Base-by-base conservation (phyloP, 306 rosid genomes). In the Astragalus glycyphyllos region DNA sequence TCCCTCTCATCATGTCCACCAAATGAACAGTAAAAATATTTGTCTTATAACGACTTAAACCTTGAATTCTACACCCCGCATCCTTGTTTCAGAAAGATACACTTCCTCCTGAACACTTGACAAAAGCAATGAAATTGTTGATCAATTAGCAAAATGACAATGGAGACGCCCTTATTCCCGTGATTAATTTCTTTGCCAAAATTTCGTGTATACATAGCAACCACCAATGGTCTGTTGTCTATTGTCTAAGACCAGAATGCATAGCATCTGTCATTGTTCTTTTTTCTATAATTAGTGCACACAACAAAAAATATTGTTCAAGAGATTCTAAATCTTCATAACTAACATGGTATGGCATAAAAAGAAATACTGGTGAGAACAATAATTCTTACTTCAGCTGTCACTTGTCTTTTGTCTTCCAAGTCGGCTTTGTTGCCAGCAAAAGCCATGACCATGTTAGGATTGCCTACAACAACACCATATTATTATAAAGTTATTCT, bases 361-460 rank as follows among this genome's bases (percentile, higher is more conserved):
- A 64, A 45, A 68, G 35, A 40, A 45, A 57, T 26, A 15, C 3
- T 3, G 31, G n/a, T n/a, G n/a, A 57, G 77, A 57, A 16, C 59
- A 49, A 67, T 37, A 20, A 34, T 17, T 71, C 89, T 77, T 77
- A 82, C 89, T 66, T 82, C 89, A 68, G 82, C 75, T 35, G 85
- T 82, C 77, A 85, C 87, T 55, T 80, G 75, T 71, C 89, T 82
- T 74, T 80, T 85, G 37, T 85, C 87, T 80, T 85, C 89, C 80
- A 85, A 78, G 66, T 85, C 89, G 74, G 82, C 76, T 77, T 85
- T 85, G 79, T 85, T 85, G 40, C 89, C 89, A 62, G 89, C 87
- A 57, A 85, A 69, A 57, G 87, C 89, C 83, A 82, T 62, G 72
- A 85, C 89, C 89, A 82, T 77, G 78, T 74, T 82, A 16, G 89